These are phyloP conservation scores for Acidiella bohemica DNA, from an alignment of 495 filamentous ascomycete species.

Conservation along the genomic window DNA sequence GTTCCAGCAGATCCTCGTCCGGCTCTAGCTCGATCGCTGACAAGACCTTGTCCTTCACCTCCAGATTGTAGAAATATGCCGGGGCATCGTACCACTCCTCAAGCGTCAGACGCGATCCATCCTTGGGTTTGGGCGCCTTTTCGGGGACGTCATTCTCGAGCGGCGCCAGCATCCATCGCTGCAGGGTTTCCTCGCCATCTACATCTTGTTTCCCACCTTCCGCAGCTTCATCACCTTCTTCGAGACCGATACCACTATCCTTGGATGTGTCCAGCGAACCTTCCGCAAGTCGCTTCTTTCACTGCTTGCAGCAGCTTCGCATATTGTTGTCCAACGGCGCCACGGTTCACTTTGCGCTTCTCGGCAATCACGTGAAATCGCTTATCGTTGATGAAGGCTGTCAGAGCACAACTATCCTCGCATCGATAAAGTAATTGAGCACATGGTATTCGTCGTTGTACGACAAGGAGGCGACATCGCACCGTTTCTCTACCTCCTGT, in stretches of 20 bases:
- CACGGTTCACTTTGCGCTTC: neutral
- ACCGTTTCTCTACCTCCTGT: no score
- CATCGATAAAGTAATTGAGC: no score
- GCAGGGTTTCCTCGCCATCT: conserved; percentile 3
- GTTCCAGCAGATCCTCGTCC: conserved; percentile 1
- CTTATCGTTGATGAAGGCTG: conserved; percentile 3
- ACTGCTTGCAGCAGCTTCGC: conserved; percentile 2
- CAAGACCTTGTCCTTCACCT: neutral
- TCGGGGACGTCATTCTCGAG: neutral
- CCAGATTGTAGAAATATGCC: conserved; percentile 6
- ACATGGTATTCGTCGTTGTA: no score
- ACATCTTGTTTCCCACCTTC: neutral
- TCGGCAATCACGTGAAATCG: conserved; percentile 13
- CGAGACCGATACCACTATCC: neutral
- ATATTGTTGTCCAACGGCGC: conserved; percentile 3
- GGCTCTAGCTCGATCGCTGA: conserved; percentile 10
- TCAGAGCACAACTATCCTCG: conserved; percentile 7
- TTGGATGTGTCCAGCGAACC: no score
- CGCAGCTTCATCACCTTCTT: conserved; percentile 3
- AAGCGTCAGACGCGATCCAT: neutral
- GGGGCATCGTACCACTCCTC: conserved; percentile 2
- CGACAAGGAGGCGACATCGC: no score
- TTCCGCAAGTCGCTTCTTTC: neutral
- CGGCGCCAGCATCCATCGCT: conserved; percentile 9
- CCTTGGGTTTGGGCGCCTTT: neutral